These are phyloP conservation scores for Neoboletus brunneissimus DNA, from an alignment of 768 basidiomycete genomes.

Conservation along the genomic window DNA sequence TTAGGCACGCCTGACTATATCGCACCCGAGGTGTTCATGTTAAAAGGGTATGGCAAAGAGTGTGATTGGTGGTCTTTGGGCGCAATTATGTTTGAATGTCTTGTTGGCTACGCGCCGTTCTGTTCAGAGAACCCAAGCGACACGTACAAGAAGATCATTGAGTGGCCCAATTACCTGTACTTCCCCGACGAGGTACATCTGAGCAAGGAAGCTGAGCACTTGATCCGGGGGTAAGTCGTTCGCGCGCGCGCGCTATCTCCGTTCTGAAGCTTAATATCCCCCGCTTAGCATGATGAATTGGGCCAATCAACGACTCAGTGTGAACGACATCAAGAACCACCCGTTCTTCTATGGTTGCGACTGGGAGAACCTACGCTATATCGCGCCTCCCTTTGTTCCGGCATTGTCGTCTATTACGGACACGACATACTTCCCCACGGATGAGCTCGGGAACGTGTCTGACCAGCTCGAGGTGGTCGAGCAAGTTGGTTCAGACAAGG, in stretches of 20 bases:
- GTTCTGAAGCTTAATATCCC: conserved; percentile 3
- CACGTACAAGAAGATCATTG: conserved; percentile 97
- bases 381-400: conserved; percentile 95
- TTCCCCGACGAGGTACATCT: conserved; percentile 97
- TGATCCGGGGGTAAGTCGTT: conserved; percentile 70
- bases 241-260: neutral
- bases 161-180: conserved; percentile 87
- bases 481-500: conserved; percentile 62
- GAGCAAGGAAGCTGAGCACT: conserved; percentile 86
- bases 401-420: conserved; percentile 89
- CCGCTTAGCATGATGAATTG: conserved; percentile 77
- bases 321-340: conserved; percentile 88
- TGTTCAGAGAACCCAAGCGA: conserved; percentile 96
- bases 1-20: conserved; percentile 57
- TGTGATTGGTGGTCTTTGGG: conserved; percentile 99
- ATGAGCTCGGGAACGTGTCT: conserved; percentile 75
- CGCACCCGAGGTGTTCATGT: conserved; percentile 94
- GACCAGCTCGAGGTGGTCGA: conserved; percentile 60
- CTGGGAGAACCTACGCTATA: conserved; percentile 87
- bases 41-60: conserved; percentile 97
- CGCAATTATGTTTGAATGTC: conserved; percentile 98
- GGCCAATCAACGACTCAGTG: conserved; percentile 67
- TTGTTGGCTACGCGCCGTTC: conserved; percentile 97
- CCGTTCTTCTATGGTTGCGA: conserved; percentile 95
- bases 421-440: conserved; percentile 95